Conservation (phyloP, 192 early-diverging fungal species). For the Backusella sp. region DNA sequence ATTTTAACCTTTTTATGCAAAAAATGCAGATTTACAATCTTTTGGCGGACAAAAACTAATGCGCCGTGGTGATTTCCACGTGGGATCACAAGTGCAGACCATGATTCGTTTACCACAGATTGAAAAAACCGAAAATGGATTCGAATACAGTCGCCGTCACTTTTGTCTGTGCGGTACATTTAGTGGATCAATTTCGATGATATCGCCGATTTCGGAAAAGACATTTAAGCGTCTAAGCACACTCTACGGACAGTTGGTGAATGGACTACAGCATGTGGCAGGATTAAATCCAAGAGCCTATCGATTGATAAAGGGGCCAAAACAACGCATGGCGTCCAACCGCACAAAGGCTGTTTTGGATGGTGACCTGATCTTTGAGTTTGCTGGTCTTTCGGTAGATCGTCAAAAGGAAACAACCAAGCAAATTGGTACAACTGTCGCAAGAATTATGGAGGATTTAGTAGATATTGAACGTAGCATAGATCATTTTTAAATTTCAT, state of each 20-base stretch:
- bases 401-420: conserved; percentile 86
- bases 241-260: conserved; percentile 83
- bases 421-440: conserved; percentile 81
- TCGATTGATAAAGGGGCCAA: conserved; percentile 46
- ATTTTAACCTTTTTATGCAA: neutral
- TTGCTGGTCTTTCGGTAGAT: conserved; percentile 61
- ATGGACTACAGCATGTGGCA: conserved; percentile 75
- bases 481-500: conserved; percentile 65
- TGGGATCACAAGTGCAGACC: conserved; percentile 72
- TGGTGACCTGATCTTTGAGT: conserved; percentile 77
- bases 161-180: conserved; percentile 58
- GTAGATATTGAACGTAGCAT: conserved; percentile 60
- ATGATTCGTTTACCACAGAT: conserved; percentile 59
- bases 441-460: conserved; percentile 83
- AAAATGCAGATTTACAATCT: conserved; percentile 75
- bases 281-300: conserved; percentile 93
- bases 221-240: conserved; percentile 87
- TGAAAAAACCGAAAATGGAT: conserved; percentile 39
- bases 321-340: conserved; percentile 66
- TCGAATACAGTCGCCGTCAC: conserved; percentile 17
- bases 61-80: conserved; percentile 85
- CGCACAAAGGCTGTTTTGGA: conserved; percentile 83
- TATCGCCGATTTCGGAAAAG: conserved; percentile 86
- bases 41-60: conserved; percentile 86
- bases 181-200: conserved; percentile 65